Evolutionary conservation across 495 filamentous ascomycete genomes (phyloP), one percentile per base, ranked within the genome.

Genomic region (Neurospora tetrasperma): DNA sequence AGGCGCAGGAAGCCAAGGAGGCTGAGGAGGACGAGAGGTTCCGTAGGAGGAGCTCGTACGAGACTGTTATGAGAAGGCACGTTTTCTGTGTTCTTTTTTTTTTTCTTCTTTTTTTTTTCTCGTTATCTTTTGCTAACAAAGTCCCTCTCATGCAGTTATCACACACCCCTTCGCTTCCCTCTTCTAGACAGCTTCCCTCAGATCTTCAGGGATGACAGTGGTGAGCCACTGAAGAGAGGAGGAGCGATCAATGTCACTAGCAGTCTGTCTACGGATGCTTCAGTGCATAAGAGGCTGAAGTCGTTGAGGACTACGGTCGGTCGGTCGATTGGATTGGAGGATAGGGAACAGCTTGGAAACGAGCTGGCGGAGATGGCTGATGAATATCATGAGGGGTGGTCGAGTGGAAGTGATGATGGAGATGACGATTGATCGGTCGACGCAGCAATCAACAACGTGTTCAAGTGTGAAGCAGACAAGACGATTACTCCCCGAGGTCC

Each of bases 351-450:
- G 14, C 85, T 99, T 42, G 86, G 89, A 7, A 94, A 97, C 76
- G 90, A 93, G n/a, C 84, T 99, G 39, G 90, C 90, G 62, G 92
- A 92, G 76, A 90, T 98, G 72, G 89, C 91, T 12, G 95, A 97
- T 78, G 90, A 90, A 73, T 98, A 97, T 78, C 90, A 93, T 77
- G 92, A 94, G 70, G 95, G 94, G 1, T 98, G 94, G 93, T 88
- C 89, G 44, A 94, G 92, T 81, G 94, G 90, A 71, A 92, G 89
- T 69, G 94, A 97, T 69, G 89, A 90, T 12, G 93, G 92, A 44
- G 91, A 94, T 74, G 94, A 95, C 74, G 91, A 86, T 16, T 81
- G 70, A 66, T 10, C n/a, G 35, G 31, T 41, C 20, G n/a, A 23
- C 42, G 16, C 12, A 72, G 70, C 44, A 23, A 38, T 20, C 5